Base-by-base conservation (phyloP, 192 early-diverging fungal species). In the Coemansia sp. region DNA sequence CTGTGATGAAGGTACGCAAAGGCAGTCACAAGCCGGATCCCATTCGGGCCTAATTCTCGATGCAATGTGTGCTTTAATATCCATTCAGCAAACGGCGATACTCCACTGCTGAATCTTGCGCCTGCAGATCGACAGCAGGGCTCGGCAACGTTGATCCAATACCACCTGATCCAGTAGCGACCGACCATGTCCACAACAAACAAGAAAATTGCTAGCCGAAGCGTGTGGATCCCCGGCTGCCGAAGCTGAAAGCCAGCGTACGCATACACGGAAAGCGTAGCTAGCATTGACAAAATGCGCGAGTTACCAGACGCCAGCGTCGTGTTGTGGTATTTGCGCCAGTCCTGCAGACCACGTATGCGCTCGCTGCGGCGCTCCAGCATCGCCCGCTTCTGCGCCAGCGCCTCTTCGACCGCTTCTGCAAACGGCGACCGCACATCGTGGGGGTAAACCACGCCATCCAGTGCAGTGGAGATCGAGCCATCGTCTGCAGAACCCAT, bases 351-450 rank as follows among this genome's bases (percentile, higher is more conserved):
- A 20, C 62, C 29, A 11, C 52, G 45, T 29, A 65, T 66, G 29
- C 66, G 68, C 38, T 50, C 61, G 12, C 25, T 33, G 17, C 58
- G 75, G 31, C 69, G 68, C 18, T 60, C 64, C 22, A 51, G 67
- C 31, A 66, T 28, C n/a, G 60, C 60, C 12, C 63, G 59, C 30
- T 56, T 62, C 42, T 58, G 63, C 28, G 32, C 67, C 64, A 66
- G 12, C 31, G 73, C 73, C 33, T 66, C 63, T 34, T 56, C 67
- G 7, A 76, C 73, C 16, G 73, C 73, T 25, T 76, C 67, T n/a
- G 73, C 67, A 63, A 70, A 76, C 28, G 73, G 73, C 33, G 73
- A 69, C 30, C 55, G 60, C 32, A 70, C 63, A n/a, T 55, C 30
- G 1, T 45, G 12, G 11, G 42, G 42, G 42, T 4, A 45, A 16